phyloP scores from a whole-genome alignment of 2,329 filamentous ascomycete genomes.

The Pyrenophora teres region DNA sequence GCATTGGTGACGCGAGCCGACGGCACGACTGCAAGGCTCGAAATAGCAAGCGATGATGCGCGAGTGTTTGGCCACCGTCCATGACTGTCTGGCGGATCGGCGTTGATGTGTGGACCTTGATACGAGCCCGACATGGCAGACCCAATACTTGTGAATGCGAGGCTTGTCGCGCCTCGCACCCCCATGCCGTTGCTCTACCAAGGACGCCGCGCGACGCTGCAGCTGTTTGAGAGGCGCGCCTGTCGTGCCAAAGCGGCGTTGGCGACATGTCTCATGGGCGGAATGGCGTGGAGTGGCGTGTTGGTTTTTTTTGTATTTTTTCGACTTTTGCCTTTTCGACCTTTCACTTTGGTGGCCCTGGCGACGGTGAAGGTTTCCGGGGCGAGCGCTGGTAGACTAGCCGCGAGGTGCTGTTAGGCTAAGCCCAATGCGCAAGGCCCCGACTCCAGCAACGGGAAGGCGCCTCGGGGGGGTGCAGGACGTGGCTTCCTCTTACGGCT shows the following conservation, averaged over 20 bases:
- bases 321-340: no score
- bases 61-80: conserved; percentile 30
- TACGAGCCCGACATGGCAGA: conserved; percentile 16
- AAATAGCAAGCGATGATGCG: conserved; percentile 38
- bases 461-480: not conserved
- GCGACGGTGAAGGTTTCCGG: not conserved
- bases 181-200: not conserved
- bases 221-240: not conserved
- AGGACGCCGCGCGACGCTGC: no score
- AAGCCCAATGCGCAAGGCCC: not conserved
- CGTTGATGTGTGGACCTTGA: conserved; percentile 18
- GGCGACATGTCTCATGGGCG: no score
- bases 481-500: not conserved
- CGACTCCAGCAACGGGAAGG: not conserved
- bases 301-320: not conserved
- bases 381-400: no score
- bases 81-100: conserved; percentile 27
- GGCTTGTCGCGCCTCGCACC: no score
- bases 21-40: conserved; percentile 27
- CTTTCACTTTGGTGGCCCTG: not conserved
- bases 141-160: no score
- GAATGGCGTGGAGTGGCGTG: no score
- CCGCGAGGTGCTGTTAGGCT: conserved; percentile 10
- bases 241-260: not conserved
- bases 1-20: conserved; percentile 27